Evolutionary conservation across 495 filamentous ascomycete genomes (phyloP), one percentile per base, ranked within the genome.

Genomic region (Daldinia childiae): DNA sequence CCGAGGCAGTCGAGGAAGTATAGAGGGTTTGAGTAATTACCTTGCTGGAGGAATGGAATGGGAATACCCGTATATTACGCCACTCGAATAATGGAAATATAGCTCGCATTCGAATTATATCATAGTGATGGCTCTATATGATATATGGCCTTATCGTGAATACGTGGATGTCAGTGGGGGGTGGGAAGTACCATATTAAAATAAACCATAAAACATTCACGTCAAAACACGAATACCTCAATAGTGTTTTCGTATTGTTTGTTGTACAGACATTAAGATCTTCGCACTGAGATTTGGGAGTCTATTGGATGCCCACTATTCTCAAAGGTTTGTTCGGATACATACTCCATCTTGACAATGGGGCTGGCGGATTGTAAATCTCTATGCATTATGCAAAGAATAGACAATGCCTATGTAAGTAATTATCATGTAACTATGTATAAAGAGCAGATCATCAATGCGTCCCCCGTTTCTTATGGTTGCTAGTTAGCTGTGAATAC

Each of bases 1-100:
- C 67, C 57, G 11, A 52, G 54, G 32, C 58, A 56, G 30, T 30
- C 54, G 45, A 39, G 54, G 39, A 7, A 26, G 2, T 38, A 24
- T 41, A 3, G 55, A 24, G n/a, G n/a, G 4, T 15, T 45, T 11
- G 48, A 48, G 6, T 34, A 45, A 68, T 7, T 15, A 26, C 4
- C 21, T 36, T 19, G 7, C 0, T 52, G 5, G 50, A 52, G 24
- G 2, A 1, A 21, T 52, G 24, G 2, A 1, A 21, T 52, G 1
- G 5, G 50, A 17, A 52, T 11, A 3, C 41, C n/a, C 41, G 15
- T 48, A n/a, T 21, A 21, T 21, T 19, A 48, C 19, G 41, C 41
- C 19, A n/a, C 41, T 21, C 41, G 0, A 34, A 17, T 9, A 21
- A 48, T 21, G 19, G 19, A 48, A 48, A n/a, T 9, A 2, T 4